Percentiles rank a stretch among this genome's conserved stretches.
phyloP scores from a whole-genome alignment of 805 yeast genomes.

The Candida adriatica region DNA sequence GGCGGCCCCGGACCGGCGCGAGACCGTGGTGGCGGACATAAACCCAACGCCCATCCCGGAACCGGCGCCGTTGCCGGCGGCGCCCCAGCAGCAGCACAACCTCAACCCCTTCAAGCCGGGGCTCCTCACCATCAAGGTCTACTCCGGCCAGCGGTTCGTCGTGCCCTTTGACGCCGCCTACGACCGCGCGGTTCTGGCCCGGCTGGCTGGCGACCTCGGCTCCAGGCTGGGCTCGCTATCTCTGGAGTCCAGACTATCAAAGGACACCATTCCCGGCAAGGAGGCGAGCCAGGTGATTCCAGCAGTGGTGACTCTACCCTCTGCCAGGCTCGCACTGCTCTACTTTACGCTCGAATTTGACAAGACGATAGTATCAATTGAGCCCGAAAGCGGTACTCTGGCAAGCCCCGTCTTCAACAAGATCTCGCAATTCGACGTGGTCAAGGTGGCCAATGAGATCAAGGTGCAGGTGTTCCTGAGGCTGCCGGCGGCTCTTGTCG shows the following conservation, averaged over 20 bases:
- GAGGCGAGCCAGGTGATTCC: constrained; percentile 33
- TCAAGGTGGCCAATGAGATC: constrained; percentile 51
- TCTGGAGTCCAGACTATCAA: no score
- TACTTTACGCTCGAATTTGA: constrained; percentile 91
- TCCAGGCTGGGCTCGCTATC: constrained; percentile 15
- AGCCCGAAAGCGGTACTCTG: constrained; percentile 79
- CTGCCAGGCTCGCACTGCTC: constrained; percentile 59
- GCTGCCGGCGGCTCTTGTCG: constrained; percentile 57
- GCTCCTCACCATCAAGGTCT: constrained; percentile 68
- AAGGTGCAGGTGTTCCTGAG: constrained; percentile 74
- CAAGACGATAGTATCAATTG: constrained; percentile 84
- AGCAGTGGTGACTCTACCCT: constrained; percentile 48
- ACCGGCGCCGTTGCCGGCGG: constrained; percentile 2
- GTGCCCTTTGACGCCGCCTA: constrained; percentile 68
- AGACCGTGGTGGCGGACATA: no score
- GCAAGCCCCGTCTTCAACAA: constrained; percentile 78
- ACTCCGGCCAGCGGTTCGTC: constrained; percentile 57
- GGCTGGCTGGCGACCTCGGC: constrained; percentile 41
- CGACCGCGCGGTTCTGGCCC: constrained; percentile 56
- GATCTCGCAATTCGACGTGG: constrained; percentile 86
- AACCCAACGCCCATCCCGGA: no score
- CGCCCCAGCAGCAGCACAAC: constrained; percentile 4
- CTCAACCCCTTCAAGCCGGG: constrained; percentile 46
- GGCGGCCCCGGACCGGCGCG: constrained; percentile 8
- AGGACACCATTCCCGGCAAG: constrained; percentile 18